Evolutionary conservation across 2,329 filamentous ascomycete species (phyloP), one percentile per base, ranked within the genome.

Genomic region (Nannizziopsis barbatae): DNA sequence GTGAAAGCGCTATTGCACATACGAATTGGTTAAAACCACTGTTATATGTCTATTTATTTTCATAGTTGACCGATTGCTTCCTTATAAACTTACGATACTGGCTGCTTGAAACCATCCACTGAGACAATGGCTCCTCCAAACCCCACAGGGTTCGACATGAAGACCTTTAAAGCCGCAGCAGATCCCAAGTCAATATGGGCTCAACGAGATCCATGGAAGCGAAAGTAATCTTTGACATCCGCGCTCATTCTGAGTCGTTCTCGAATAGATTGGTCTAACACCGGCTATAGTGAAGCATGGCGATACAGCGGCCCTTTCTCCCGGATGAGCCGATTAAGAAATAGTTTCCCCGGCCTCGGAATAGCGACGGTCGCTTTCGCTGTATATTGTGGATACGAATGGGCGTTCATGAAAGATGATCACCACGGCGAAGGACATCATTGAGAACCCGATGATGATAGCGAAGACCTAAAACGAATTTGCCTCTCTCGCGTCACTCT

Each of bases 281-380:
- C n/a, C 17, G 14, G 36, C 18, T 48, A 32, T 65, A 98, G 92
- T 64, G 92, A 98, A 74, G 78, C 85, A 64, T 98, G 92, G 92
- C 79, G 92, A 69, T 95, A 95, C 75, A 81, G 77, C 32, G 92
- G 90, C 55, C 82, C 79, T 47, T 96, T 95, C 75, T 83, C 82
- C 56, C 80, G 90, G 60, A 84, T 75, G 72, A 94, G 95, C 72
- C 84, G 92, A 59, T 92, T 95, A 75, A 88, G 83, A 72, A 74
- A 77, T 61, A 75, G 80, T 55, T 87, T 98, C 65, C 92, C 92
- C 33, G 92, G 92, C 53, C 76, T 98, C 60, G 92, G 92, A 55
- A 94, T 90, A 59, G 92, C 88, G 30, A 84, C 84, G 4, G 89
- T 92, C 52, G 89, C 90, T 40, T 98, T 98, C 67, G 80, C 83